Evolutionary conservation across 1,284 basidiomycete species (phyloP), one percentile per base, ranked within the genome.

Genomic region (Pseudozyma pruni): DNA sequence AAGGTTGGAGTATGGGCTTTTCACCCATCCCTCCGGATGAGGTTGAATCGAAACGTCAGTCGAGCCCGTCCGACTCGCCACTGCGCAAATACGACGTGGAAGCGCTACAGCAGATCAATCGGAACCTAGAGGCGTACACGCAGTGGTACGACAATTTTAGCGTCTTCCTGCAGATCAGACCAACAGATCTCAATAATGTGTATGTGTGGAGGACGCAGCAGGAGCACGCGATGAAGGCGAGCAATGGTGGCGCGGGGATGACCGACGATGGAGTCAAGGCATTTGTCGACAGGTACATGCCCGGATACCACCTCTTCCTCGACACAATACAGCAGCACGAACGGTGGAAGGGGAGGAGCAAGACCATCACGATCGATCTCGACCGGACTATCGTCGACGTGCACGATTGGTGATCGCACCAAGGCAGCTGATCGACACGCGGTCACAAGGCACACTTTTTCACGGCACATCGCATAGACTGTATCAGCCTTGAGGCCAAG

Each of bases 211-310:
- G 68, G 19, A 49, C 49, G 9, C 53, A 71, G 41, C 68, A 71
- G 35, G 68, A 71, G 29, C 61, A 66, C 32, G 62, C 53, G 27
- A 71, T 71, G 68, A 71, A 71, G 39, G 61, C 68, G 4, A 32
- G 35, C 4, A 71, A 71, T 29, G 68, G 68, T 5, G 68, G 68
- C 1, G 10, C 27, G 0, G 68, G 68, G 7, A 71, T 71, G 68
- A 46, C 49, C 4, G 68, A 71, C 35, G 57, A 66, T 2, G 57
- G 35, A 0, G 62, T 71, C 19, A 66, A 52, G 39, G 53, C 56
- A 49, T 71, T 71, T 33, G 68, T 71, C 3, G 68, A 71, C 32
- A 51, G 68, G n/a, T 71, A 90, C 68, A 88, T 90, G 52, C 89
- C 56, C 2, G 52, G 57, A 9, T 60, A 60, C 39, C 16, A 62